phyloP scores from a whole-genome alignment of 2,329 filamentous ascomycete genomes.

The Colletotrichum sansevieriae region DNA sequence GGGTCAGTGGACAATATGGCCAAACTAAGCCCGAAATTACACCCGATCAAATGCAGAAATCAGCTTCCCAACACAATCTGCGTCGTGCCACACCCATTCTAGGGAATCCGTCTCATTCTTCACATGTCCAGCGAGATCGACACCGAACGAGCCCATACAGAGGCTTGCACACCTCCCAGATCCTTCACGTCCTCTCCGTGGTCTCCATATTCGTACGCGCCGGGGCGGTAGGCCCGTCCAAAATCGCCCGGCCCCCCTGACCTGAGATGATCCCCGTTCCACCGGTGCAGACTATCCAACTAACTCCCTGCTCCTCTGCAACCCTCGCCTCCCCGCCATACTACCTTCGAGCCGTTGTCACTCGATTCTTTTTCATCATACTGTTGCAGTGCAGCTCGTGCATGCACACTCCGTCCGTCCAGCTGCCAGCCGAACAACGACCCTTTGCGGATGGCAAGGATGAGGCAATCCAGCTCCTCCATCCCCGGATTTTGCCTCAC shows the following conservation, averaged over 20 bases:
- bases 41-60: not conserved
- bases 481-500: slow-evolving; percentile 18
- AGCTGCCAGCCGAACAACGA: slow-evolving; percentile 7
- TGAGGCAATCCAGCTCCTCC: slow-evolving; percentile 10
- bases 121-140: slow-evolving; percentile 30
- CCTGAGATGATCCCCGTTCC: slow-evolving; percentile 25
- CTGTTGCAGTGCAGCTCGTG: slow-evolving; percentile 25
- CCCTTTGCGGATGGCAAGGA: slow-evolving; percentile 4
- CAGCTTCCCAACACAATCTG: slow-evolving; percentile 26
- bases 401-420: not conserved
- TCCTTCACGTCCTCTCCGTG: slow-evolving; percentile 5
- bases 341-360: slow-evolving; percentile 6
- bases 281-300: slow-evolving; percentile 31
- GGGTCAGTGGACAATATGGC: not conserved
- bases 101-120: slow-evolving; percentile 32
- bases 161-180: slow-evolving; percentile 4
- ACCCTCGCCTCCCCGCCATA: slow-evolving; percentile 2
- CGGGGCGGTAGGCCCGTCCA: slow-evolving; percentile 1
- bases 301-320: slow-evolving; percentile 24
- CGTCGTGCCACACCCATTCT: slow-evolving; percentile 19
- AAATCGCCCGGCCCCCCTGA: not conserved
- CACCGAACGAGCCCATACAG: not conserved
- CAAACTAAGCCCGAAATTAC: slow-evolving; percentile 16
- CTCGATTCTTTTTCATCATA: slow-evolving; percentile 29
- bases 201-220: slow-evolving; percentile 1